Base-by-base conservation (phyloP, 2,329 filamentous ascomycete genomes). In the Westerdykella aurantiaca region DNA sequence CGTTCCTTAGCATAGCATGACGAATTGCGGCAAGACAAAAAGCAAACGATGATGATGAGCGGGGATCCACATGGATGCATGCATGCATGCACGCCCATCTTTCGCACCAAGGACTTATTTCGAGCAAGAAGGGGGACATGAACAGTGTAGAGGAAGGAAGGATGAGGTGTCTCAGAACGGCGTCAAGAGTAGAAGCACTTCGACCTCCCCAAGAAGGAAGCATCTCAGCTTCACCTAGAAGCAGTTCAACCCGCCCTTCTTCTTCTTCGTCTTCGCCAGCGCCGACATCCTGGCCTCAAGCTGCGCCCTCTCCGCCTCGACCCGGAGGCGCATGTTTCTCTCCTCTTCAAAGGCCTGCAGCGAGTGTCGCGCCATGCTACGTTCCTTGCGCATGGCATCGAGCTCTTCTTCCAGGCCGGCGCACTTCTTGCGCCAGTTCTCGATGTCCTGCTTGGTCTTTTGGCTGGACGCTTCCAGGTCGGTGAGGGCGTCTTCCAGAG, bases 271-370 rank as follows among this genome's bases (percentile, higher is more conserved):
- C 46, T 86, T 84, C 61, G 91, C 89, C 83, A 98, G 66, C 43
- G 71, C 69, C 38, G 64, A 64, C 73, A 76, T 98, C 44, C 91
- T 81, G 73, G 95, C 88, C 71, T 98, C 91, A 21, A 98, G 79
- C 60, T 95, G 87, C 33, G 85, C 86, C 42, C 86, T 79, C 35
- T 93, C 93, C 52, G 86, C 82, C 73, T 98, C 93, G 31, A 94
- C 90, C 50, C 91, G 87, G 52, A 88, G 79, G 48, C 93, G 79
- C 72, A 95, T 94, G 73, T 88, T 91, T 57, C 91, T 82, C 77
- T 98, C 93, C 70, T 98, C 91, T 67, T 98, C 94, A 17, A 97
- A 88, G 48, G 89, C 87, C 66, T 95, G 88, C 55, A 97, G 78
- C 51, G 78, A 82, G 50, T 82, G 76, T 25, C 82, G 74, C 29